Evolutionary conservation across 768 basidiomycete genomes (phyloP), one percentile per base, ranked within the genome.

Genomic region (Trichaptum fuscoviolaceum): DNA sequence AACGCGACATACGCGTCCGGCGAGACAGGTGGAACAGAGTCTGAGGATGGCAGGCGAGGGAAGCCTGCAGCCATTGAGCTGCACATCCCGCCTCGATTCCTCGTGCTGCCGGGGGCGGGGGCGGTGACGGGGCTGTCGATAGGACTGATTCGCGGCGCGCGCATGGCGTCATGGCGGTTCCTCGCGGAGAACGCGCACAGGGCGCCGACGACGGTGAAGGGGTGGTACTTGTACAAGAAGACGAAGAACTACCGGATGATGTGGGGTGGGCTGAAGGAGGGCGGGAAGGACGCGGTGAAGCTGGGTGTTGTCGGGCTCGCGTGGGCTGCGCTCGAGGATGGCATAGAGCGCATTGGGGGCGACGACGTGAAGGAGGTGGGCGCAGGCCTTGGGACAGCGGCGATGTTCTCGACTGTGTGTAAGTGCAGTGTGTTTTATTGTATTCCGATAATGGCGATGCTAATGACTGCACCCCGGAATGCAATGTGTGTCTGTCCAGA

Each of bases 151-250:
- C 87, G 92, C 23, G 90, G 89, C 23, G 87, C 87, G 12, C 85
- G 90, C 58, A 81, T 76, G 61, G 87, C 90, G n/a, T 84, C 86
- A 15, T 79, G 95, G 74, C 89, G 87, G 63, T 96, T 91, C 76
- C 83, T 95, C 63, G 94, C 93, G n/a, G 94, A 96, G 76, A 96
- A 96, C 75, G 94, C 88, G 58, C 95, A 96, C 77, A 83, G 92
- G 65, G 83, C 90, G 62, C 94, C 94, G 24, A 88, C 78, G 70
- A 96, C 95, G 34, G 84, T 93, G 66, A 86, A 89, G 70, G 95
- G 95, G 67, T 96, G 95, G 94, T 96, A 95, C 76, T 91, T 93
- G 71, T 96, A 96, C 86, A 91, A 93, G 75, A 96, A 96, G 81
- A 95, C 93, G 30, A 96, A 96, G 77, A 96, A 96, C 80, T 96